Evolutionary conservation across 2,329 filamentous ascomycete genomes (phyloP).

Genomic region (Fusarium goolgardi): DNA sequence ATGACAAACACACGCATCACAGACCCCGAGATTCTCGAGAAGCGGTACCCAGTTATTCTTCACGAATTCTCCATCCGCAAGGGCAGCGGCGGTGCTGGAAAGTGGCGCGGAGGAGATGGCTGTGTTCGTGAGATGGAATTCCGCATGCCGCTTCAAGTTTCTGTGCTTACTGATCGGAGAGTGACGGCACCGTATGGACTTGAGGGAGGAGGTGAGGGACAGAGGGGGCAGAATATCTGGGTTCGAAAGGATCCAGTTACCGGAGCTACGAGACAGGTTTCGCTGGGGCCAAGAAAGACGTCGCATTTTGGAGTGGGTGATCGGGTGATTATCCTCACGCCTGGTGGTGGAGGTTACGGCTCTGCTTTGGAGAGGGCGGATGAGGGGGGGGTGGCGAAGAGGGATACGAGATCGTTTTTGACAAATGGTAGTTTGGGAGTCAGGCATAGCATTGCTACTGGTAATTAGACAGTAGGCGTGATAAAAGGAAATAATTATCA

Average conservation of each 20-base stretch:
- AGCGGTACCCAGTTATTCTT: constrained; percentile 51
- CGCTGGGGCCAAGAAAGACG: constrained; percentile 38
- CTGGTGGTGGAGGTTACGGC: constrained; percentile 46
- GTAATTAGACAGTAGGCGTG: constrained; percentile 9
- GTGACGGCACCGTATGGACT: constrained; percentile 82
- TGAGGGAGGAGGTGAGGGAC: constrained; percentile 75
- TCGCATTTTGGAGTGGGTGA: constrained; percentile 41
- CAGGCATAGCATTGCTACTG: constrained; percentile 38
- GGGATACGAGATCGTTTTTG: constrained; percentile 29
- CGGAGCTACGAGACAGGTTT: constrained; percentile 50
- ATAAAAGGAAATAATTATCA: not conserved
- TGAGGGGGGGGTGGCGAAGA: constrained; percentile 10
- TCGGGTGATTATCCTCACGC: constrained; percentile 44
- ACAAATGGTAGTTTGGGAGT: constrained; percentile 39
- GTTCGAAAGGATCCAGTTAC: constrained; percentile 54
- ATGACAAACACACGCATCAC: constrained; percentile 56
- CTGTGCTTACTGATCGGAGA: constrained; percentile 80
- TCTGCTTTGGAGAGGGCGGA: not conserved
- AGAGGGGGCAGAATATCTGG: constrained; percentile 78
- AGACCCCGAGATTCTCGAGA: constrained; percentile 53
- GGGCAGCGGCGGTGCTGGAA: constrained; percentile 67
- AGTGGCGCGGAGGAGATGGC: constrained; percentile 79
- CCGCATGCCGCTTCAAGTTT: constrained; percentile 79
- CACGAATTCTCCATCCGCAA: constrained; percentile 49
- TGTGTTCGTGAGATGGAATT: constrained; percentile 85